Conservation (phyloP, 768 basidiomycete species). For the Termitomyces sp. region DNA sequence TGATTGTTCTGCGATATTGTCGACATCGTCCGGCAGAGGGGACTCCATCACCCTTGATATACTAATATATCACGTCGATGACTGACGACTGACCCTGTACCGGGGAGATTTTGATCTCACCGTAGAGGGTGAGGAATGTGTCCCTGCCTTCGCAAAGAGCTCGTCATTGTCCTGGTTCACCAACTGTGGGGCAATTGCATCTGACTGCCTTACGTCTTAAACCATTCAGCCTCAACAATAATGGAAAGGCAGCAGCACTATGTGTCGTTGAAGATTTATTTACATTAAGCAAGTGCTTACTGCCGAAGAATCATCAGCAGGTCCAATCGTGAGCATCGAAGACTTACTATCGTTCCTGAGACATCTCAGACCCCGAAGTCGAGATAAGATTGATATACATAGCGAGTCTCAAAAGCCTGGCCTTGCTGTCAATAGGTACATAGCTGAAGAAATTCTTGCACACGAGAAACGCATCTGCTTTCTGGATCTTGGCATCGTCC, state of each 20-base stretch:
- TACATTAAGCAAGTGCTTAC: slow-evolving; percentile 61
- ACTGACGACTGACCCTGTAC: no score
- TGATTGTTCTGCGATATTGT: background rate
- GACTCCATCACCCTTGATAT: slow-evolving; percentile 15
- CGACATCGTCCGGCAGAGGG: slow-evolving; percentile 16
- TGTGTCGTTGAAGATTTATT: slow-evolving; percentile 59
- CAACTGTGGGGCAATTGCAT: slow-evolving; percentile 59
- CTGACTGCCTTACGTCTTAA: slow-evolving; percentile 65
- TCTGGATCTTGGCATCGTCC: slow-evolving; percentile 60
- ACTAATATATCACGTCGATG: slow-evolving; percentile 13
- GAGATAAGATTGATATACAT: slow-evolving; percentile 73
- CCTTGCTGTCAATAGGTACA: slow-evolving; percentile 32
- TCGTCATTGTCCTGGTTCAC: slow-evolving; percentile 67
- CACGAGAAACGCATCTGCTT: slow-evolving; percentile 48
- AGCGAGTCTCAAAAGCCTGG: slow-evolving; percentile 65
- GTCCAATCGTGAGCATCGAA: background rate
- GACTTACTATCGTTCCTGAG: slow-evolving; percentile 75
- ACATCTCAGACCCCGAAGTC: slow-evolving; percentile 69
- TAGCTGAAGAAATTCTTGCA: background rate
- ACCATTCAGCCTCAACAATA: slow-evolving; percentile 78
- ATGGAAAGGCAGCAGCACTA: slow-evolving; percentile 57
- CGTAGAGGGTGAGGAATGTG: no score
- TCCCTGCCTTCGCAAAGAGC: slow-evolving; percentile 76
- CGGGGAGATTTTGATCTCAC: no score
- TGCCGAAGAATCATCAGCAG: slow-evolving; percentile 19